Conservation (phyloP, 2,329 filamentous ascomycete genomes). For the Penicillium crustosum region DNA sequence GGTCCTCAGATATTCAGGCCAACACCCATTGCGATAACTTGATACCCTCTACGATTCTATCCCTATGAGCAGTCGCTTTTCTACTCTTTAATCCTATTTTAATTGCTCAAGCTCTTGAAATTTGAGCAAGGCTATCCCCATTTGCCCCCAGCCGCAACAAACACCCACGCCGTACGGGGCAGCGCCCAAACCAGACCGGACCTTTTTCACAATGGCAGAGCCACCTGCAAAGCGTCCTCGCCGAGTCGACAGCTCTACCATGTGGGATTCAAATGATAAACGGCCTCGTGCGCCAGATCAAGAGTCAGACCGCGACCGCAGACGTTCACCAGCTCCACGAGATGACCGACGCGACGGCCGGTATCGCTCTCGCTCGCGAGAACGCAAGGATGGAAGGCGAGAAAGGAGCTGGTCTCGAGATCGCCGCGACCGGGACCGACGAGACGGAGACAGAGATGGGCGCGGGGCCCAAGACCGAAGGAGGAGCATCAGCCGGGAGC, state of each 20-base stretch:
- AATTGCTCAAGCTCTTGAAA: neutral
- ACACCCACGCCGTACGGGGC: constrained; percentile 10
- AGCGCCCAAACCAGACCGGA: constrained; percentile 12
- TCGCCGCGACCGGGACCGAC: constrained; percentile 38
- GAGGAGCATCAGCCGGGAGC: constrained; percentile 40
- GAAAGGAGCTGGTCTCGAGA: constrained; percentile 48
- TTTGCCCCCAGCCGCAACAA: neutral
- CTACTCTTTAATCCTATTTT: neutral
- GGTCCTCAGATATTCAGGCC: constrained; percentile 5
- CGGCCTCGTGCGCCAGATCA: constrained; percentile 29
- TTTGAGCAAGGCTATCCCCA: neutral
- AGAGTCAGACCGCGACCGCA: constrained; percentile 39
- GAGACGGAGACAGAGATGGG: constrained; percentile 37
- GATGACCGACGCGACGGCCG: constrained; percentile 43
- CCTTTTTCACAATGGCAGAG: constrained; percentile 49
- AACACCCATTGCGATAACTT: constrained; percentile 15
- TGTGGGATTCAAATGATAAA: constrained; percentile 56
- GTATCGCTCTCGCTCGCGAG: constrained; percentile 42
- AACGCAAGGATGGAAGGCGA: constrained; percentile 41
- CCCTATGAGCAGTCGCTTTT: neutral
- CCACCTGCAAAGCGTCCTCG: constrained; percentile 53
- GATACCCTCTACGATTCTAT: constrained; percentile 17
- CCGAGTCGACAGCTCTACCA: constrained; percentile 58
- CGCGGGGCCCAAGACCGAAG: constrained; percentile 43
- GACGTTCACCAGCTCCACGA: constrained; percentile 37